These are phyloP conservation scores for Lactifluus subvellereus DNA, from an alignment of 768 basidiomycete species.

Conservation along the genomic window DNA sequence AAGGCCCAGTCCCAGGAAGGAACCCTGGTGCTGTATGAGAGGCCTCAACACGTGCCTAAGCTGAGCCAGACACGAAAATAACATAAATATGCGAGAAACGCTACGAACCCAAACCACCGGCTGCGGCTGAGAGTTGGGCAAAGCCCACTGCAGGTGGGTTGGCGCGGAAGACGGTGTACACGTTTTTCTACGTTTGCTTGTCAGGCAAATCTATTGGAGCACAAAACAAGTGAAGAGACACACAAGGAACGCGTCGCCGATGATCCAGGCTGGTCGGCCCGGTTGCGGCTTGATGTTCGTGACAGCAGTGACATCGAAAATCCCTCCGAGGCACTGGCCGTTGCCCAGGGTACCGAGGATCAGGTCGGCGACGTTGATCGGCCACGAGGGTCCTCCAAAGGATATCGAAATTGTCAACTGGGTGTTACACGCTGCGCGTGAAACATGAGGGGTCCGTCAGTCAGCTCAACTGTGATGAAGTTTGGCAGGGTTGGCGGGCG, in stretches of 20 bases:
- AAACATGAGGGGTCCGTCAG: conserved; percentile 5
- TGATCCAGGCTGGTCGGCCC: conserved; percentile 33
- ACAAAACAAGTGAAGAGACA: too few species aligned
- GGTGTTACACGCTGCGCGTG: conserved; percentile 58
- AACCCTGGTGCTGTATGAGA: too few species aligned
- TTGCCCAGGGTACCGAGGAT: conserved; percentile 54
- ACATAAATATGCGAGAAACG: too few species aligned
- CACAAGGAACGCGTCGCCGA: conserved; percentile 42
- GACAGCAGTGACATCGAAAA: conserved; percentile 63
- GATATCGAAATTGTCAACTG: conserved; percentile 52
- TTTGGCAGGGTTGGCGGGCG: not conserved
- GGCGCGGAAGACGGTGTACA: too few species aligned
- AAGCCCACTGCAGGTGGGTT: too few species aligned
- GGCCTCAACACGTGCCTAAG: too few species aligned
- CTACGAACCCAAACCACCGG: too few species aligned
- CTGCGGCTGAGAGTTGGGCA: too few species aligned
- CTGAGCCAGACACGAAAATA: too few species aligned
- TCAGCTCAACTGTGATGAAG: not conserved
- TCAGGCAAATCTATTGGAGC: too few species aligned
- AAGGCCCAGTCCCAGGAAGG: conserved; percentile 30
- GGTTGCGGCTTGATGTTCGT: conserved; percentile 36
- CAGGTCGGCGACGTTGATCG: conserved; percentile 77
- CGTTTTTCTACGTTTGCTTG: too few species aligned
- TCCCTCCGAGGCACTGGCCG: conserved; percentile 46
- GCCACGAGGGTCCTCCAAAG: conserved; percentile 62